Evolutionary conservation across 495 filamentous ascomycete species (phyloP), one percentile per base, ranked within the genome.

Genomic region (Penicillium verhagenii): DNA sequence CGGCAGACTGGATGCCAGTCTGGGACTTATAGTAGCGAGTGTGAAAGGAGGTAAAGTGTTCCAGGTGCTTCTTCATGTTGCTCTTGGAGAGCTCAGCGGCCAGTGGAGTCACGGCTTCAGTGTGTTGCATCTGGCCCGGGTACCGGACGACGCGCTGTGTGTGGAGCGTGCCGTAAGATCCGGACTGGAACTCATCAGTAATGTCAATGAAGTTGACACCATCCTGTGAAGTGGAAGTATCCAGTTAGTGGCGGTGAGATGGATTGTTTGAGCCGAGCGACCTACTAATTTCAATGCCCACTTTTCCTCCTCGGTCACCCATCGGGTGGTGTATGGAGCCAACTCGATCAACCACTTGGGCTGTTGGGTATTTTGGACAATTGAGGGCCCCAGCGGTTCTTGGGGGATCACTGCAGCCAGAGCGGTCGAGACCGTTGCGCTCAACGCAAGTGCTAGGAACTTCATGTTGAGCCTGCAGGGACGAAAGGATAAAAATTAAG

Each of bases 191-290:
- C 48, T 77, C 75, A 42, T 89, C 82, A 50, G 94, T 96, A 61
- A 98, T 89, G 71, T 98, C 94, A 79, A 98, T 96, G 76, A 98
- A 98, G 59, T 87, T 91, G 40, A 85, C 75, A 46, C 91, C 90
- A 60, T 88, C 77, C 93, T 96, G 56, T 61, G 43, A 28, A 44
- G 52, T 14, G 20, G 5, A 14, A 7, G 9, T 42, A 38, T 43
- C 23, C 33, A 2, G 37, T 39, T 43, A 23, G 13, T 26, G 16
- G 26, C 4, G n/a, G 25, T 6, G 25, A 33, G 44, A 47, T 31
- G 8, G 21, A 38, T 24, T 11, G 20, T 47, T 26, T n/a, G 6
- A 18, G 26, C 8, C 2, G 31, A 16, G 18, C 14, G n/a, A 72
- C 85, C 52, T 82, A 96, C 91, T 59, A 92, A 76, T 69, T 89